Conservation (phyloP, 1,284 basidiomycete species). For the Coniferiporia weirii region DNA sequence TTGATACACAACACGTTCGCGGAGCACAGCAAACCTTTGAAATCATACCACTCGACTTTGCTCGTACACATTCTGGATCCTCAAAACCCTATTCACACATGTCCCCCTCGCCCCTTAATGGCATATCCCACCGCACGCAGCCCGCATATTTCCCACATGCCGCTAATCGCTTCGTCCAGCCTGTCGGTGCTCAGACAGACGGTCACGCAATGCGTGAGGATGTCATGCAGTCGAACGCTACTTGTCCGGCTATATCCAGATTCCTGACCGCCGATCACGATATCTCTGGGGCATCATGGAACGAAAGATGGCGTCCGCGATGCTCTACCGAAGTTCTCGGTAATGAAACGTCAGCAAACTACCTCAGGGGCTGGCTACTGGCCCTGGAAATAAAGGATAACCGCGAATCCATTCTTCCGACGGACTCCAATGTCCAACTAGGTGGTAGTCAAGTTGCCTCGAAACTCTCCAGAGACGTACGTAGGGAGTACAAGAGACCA, state of each 20-base stretch:
- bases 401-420: constrained; percentile 12
- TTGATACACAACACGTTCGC: constrained; percentile 56
- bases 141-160: not conserved
- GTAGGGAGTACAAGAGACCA: constrained; percentile 19
- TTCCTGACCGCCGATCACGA: constrained; percentile 28
- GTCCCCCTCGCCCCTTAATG: not conserved
- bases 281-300: constrained; percentile 45
- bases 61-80: not conserved
- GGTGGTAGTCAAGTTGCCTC: constrained; percentile 18
- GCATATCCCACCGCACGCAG: not conserved
- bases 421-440: constrained; percentile 9
- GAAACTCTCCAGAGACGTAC: constrained; percentile 21
- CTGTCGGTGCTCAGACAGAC: constrained; percentile 4
- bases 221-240: not conserved
- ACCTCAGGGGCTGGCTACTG: constrained; percentile 79
- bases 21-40: constrained; percentile 40
- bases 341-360: constrained; percentile 69
- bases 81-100: not conserved
- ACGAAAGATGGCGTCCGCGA: constrained; percentile 73
- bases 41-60: constrained; percentile 20
- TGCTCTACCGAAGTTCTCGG: constrained; percentile 74
- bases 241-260: constrained; percentile 47
- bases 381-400: constrained; percentile 54
- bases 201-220: not conserved
- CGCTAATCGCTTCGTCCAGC: not conserved